Percentiles rank a stretch among this genome's conserved stretches.
These are phyloP conservation scores for Phytophthora citrophthora DNA, from an alignment of 352 stramenopile genomes.

Conservation along the genomic window DNA sequence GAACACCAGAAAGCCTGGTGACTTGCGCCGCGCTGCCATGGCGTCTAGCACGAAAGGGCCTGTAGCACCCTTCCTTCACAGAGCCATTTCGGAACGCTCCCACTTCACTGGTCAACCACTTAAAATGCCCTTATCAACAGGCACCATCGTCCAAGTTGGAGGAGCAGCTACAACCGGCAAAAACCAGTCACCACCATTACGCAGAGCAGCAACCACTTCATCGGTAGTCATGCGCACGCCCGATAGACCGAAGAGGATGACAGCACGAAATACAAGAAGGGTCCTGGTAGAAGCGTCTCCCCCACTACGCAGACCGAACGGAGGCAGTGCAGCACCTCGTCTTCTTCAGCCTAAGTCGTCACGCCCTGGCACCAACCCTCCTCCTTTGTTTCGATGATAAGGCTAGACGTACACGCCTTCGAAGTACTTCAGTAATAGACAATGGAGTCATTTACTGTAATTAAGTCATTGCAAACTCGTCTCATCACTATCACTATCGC, in stretches of 20 bases:
- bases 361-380: slow-evolving; percentile 22
- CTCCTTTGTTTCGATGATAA: slow-evolving; percentile 38
- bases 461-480: slow-evolving; percentile 9
- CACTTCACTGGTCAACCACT: slow-evolving; percentile 15
- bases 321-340: slow-evolving; percentile 21
- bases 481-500: slow-evolving; percentile 63
- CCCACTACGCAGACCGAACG: slow-evolving; percentile 59
- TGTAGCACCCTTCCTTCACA: slow-evolving; percentile 9
- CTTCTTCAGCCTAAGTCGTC: slow-evolving; percentile 32
- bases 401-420: not conserved
- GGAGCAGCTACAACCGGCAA: slow-evolving; percentile 1
- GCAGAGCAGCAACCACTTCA: slow-evolving; percentile 23
- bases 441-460: no score
- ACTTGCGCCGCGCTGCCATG: slow-evolving; percentile 11
- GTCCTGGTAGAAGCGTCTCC: slow-evolving; percentile 82
- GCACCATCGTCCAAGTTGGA: not conserved
- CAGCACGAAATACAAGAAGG: slow-evolving; percentile 39
- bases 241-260: slow-evolving; percentile 69
- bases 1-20: not conserved
- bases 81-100: slow-evolving; percentile 20
- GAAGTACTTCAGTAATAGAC: no score
- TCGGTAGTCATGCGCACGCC: slow-evolving; percentile 80
- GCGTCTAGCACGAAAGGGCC: slow-evolving; percentile 9
- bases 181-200: slow-evolving; percentile 14
- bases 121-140: slow-evolving; percentile 4